phyloP scores from a whole-genome alignment of 2,329 filamentous ascomycete species.

The Rhynchosporium secalis region DNA sequence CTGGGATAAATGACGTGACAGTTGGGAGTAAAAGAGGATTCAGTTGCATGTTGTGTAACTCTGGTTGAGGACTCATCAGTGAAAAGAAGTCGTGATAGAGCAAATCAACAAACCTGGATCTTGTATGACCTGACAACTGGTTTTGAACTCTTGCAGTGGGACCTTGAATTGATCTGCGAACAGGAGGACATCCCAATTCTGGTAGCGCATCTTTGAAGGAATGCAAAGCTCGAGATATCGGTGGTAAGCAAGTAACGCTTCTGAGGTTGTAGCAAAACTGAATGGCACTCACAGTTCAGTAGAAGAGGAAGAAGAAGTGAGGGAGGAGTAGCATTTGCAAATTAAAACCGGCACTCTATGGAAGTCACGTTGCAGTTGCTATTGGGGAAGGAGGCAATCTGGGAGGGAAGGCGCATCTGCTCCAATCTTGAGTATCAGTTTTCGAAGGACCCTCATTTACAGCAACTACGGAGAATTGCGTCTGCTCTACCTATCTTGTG shows the following conservation, averaged over 20 bases:
- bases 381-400: too few species aligned
- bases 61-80: conserved; percentile 14
- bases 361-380: neutral
- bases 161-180: conserved; percentile 67
- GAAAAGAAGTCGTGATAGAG: neutral
- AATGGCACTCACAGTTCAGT: conserved; percentile 9
- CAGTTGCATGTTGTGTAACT: conserved; percentile 26
- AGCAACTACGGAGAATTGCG: too few species aligned
- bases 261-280: conserved; percentile 10
- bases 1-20: conserved; percentile 71
- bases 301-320: conserved; percentile 9
- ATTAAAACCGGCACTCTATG: neutral
- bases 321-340: neutral
- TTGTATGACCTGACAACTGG: conserved; percentile 67
- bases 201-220: conserved; percentile 66
- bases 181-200: conserved; percentile 82
- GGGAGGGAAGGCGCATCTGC: too few species aligned
- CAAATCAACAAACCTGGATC: conserved; percentile 44
- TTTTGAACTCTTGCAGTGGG: conserved; percentile 81
- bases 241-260: conserved; percentile 15
- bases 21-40: conserved; percentile 51
- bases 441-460: too few species aligned
- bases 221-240: conserved; percentile 1
- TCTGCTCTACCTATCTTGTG: too few species aligned
- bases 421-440: too few species aligned